phyloP scores from a whole-genome alignment of 2,329 filamentous ascomycete genomes.

The Phialophora verrucosa region DNA sequence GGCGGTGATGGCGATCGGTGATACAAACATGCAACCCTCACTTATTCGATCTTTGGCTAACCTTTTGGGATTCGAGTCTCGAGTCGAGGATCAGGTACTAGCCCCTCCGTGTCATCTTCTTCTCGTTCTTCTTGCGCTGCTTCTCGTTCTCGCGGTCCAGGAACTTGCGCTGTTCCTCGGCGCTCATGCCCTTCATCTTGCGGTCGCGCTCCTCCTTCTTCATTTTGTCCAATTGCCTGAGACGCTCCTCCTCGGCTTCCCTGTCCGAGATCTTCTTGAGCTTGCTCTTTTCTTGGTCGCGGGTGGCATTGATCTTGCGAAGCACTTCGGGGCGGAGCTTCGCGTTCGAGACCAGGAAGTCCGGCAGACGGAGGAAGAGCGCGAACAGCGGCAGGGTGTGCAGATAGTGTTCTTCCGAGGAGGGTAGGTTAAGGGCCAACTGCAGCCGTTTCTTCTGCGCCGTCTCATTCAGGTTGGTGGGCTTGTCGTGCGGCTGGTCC shows the following conservation, averaged over 20 bases:
- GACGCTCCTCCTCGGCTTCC: conserved; percentile 67
- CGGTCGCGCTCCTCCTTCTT: conserved; percentile 91
- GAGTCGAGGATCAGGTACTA: conserved; percentile 32
- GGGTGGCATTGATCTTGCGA: conserved; percentile 78
- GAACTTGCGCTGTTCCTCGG: conserved; percentile 85
- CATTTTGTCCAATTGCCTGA: conserved; percentile 60
- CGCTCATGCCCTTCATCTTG: conserved; percentile 74
- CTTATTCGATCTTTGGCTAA: too few species aligned
- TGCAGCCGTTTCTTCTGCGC: conserved; percentile 83
- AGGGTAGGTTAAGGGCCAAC: conserved; percentile 73
- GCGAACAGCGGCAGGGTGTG: conserved; percentile 75
- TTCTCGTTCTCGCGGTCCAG: conserved; percentile 80
- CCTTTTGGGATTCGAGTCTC: too few species aligned
- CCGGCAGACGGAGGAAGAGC: conserved; percentile 83
- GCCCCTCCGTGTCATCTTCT: conserved; percentile 64
- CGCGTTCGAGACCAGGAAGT: conserved; percentile 74
- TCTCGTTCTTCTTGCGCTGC: conserved; percentile 67
- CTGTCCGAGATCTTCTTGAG: conserved; percentile 80
- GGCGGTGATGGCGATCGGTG: too few species aligned
- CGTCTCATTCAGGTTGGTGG: conserved; percentile 82
- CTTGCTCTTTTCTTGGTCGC: conserved; percentile 79
- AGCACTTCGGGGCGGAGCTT: conserved; percentile 91
- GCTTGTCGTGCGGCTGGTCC: conserved; percentile 88
- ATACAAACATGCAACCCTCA: too few species aligned
- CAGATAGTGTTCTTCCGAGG: conserved; percentile 62